Conservation (phyloP, 805 yeast genomes). For the Metschnikowia anglica region DNA sequence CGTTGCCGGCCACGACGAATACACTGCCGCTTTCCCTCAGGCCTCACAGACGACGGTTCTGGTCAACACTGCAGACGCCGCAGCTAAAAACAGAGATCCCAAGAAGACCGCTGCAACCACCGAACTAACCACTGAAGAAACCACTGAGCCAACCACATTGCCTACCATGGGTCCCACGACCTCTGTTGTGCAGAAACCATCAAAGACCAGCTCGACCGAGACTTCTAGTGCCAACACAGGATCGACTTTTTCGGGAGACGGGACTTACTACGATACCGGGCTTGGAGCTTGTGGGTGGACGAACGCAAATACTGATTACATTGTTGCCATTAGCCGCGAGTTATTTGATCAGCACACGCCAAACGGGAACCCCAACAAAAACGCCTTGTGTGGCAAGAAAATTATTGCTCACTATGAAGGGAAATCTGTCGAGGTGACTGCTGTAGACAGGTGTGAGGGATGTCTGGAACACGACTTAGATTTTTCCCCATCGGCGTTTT, state of each 20-base stretch:
- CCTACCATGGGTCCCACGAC: background rate
- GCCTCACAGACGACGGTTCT: background rate
- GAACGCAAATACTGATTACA: slow-evolving; percentile 44
- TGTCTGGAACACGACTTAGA: slow-evolving; percentile 53
- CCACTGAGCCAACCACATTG: background rate
- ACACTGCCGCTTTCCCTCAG: slow-evolving; percentile 6
- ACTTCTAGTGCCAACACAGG: slow-evolving; percentile 17
- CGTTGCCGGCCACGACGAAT: slow-evolving; percentile 8
- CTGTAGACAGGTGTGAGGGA: slow-evolving; percentile 58
- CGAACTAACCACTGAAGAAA: background rate
- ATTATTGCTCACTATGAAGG: slow-evolving; percentile 48
- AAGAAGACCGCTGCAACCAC: background rate
- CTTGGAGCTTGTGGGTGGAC: slow-evolving; percentile 57
- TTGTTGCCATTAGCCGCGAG: slow-evolving; percentile 52
- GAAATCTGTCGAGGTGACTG: slow-evolving; percentile 55
- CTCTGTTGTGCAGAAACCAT: background rate
- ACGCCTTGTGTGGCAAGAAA: slow-evolving; percentile 53
- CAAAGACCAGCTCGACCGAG: slow-evolving; percentile 4
- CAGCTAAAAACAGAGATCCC: background rate
- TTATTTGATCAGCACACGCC: slow-evolving; percentile 38
- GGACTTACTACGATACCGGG: slow-evolving; percentile 49
- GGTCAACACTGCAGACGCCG: background rate
- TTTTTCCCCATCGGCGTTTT: slow-evolving; percentile 61
- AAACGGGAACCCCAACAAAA: slow-evolving; percentile 43
- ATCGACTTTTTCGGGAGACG: slow-evolving; percentile 39